Base-by-base conservation (phyloP, 2,329 filamentous ascomycete genomes). In the Aspergillus neoniger region DNA sequence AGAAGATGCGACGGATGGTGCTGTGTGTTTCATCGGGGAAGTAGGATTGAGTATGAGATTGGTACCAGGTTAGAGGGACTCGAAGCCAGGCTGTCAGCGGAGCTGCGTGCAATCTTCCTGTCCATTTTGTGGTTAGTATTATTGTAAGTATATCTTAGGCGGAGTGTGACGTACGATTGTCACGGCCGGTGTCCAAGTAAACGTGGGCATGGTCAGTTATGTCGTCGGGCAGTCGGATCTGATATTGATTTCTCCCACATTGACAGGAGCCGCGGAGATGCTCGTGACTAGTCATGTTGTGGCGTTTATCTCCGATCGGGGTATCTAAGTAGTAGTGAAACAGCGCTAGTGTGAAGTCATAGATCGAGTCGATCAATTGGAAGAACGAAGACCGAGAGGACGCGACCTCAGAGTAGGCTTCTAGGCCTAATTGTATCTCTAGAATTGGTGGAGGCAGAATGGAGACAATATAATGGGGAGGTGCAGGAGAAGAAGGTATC, bases 231-330 rank as follows among this genome's bases (percentile, higher is more conserved):
- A 94, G 82, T 49, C 85, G 78, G 67, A 96, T 86, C 60, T 87
- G 82, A 78, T 96, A 96, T 72, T 88, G 84, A 72, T 95, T 96
- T 63, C 93, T 87, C 59, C 92, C 92, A 76, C 93, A 97, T 56
- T 89, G 88, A 80, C 93, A 96, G 65, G 88, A 86, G 69, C 92
- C 92, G 65, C 85, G 86, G 59, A 96, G 83, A 41, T 83, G 83
- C 62, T 84, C 73, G 43, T 72, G 65, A 57, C 73, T 41, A 30
- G 55, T 41, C 65, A 68, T 69, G 10, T 60, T 62, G 7, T 28
- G 10, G 28, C 12, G 43, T 5, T 21, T 48, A 43, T 36, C 32
- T 36, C 32, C 32, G 19, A 47, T 8, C 17, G 49, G 17, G 43
- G 23, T 44, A 23, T 12, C 23, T 44, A 36, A 25, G n/a, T 41